These are phyloP conservation scores for Talaromyces wortmannii DNA, from an alignment of 495 filamentous ascomycete species.

Conservation along the genomic window DNA sequence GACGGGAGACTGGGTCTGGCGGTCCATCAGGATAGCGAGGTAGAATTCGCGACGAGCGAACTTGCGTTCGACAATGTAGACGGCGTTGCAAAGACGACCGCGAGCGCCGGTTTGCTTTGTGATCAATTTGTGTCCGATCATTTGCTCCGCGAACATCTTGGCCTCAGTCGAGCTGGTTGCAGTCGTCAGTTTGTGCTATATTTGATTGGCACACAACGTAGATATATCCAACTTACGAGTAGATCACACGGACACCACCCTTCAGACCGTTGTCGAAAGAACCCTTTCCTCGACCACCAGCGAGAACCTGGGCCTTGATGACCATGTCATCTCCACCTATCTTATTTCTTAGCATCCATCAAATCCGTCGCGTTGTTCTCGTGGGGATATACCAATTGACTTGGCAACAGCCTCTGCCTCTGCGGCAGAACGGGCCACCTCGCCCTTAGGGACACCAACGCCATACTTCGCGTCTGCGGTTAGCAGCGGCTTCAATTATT, in stretches of 20 bases:
- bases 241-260: conserved; percentile 96
- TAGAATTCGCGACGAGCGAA: conserved; percentile 99
- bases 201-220: too few species aligned
- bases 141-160: conserved; percentile 96
- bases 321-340: conserved; percentile 90
- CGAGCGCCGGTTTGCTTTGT: conserved; percentile 96
- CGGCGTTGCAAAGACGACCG: conserved; percentile 88
- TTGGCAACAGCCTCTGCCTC: conserved; percentile 92
- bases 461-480: conserved; percentile 54
- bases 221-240: conserved; percentile 56
- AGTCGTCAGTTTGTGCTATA: neutral
- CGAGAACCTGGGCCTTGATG: conserved; percentile 98
- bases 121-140: conserved; percentile 99
- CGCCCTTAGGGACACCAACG: conserved; percentile 82
- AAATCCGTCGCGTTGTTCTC: conserved; percentile 3
- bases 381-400: conserved; percentile 51
- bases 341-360: conserved; percentile 13
- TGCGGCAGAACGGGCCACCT: conserved; percentile 71
- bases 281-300: conserved; percentile 95
- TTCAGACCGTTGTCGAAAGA: conserved; percentile 97
- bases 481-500: conserved; percentile 1
- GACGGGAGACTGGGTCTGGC: conserved; percentile 81
- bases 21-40: conserved; percentile 96
- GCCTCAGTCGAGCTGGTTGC: conserved; percentile 64
- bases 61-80: conserved; percentile 99